Percentiles rank a stretch among this genome's conserved stretches.
Conservation (phyloP, 495 filamentous ascomycete species). For the Parathielavia hyrcaniae region DNA sequence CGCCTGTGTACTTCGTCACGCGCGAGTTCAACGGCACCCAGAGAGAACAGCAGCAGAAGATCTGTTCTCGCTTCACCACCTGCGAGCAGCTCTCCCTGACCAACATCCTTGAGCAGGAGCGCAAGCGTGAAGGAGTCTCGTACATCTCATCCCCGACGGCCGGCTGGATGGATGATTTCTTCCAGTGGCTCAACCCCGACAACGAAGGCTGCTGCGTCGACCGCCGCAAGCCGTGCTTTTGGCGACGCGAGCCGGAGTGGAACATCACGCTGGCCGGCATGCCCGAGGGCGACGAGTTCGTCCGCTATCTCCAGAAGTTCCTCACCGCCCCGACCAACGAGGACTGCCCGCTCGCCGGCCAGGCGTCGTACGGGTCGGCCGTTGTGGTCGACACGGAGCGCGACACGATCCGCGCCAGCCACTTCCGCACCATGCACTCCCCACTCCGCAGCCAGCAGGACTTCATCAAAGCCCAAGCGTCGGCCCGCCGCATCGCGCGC, state of each 20-base stretch:
- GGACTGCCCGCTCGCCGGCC: slow-evolving; percentile 79
- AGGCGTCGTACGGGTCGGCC: slow-evolving; percentile 79
- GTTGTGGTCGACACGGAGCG: slow-evolving; percentile 66
- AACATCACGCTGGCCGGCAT: slow-evolving; percentile 83
- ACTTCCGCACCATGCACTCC: slow-evolving; percentile 86
- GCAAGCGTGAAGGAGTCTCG: slow-evolving; percentile 81
- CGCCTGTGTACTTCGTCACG: slow-evolving; percentile 95
- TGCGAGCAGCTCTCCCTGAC: slow-evolving; percentile 77
- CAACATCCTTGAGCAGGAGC: slow-evolving; percentile 85
- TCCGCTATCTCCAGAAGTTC: slow-evolving; percentile 78
- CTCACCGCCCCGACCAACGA: slow-evolving; percentile 70
- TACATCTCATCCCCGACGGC: slow-evolving; percentile 90
- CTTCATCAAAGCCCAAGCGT: slow-evolving; percentile 83
- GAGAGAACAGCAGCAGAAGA: slow-evolving; percentile 65
- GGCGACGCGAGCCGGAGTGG: slow-evolving; percentile 67
- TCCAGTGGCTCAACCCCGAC: slow-evolving; percentile 86
- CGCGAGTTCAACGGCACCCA: slow-evolving; percentile 70
- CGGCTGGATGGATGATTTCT: slow-evolving; percentile 95
- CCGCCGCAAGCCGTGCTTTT: slow-evolving; percentile 65
- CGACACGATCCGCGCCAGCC: slow-evolving; percentile 65
- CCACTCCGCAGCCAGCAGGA: slow-evolving; percentile 83
- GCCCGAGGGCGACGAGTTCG: slow-evolving; percentile 86
- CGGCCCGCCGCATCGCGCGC: slow-evolving; percentile 81
- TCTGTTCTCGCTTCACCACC: slow-evolving; percentile 86
- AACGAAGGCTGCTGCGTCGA: slow-evolving; percentile 74